Conservation (phyloP, 2,329 filamentous ascomycete species). For the Onygenales sp. region DNA sequence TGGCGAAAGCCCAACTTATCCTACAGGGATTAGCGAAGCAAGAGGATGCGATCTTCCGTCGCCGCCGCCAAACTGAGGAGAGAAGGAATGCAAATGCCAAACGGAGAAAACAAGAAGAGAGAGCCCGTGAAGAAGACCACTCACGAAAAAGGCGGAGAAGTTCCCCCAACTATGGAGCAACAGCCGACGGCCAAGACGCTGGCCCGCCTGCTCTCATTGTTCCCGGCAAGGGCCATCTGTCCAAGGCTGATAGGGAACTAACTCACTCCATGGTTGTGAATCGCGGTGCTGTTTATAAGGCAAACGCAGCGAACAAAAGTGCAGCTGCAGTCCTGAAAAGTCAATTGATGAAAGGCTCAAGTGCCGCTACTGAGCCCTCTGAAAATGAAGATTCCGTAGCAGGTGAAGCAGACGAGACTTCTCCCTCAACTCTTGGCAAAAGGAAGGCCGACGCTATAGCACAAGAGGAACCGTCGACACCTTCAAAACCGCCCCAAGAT, state of each 20-base stretch:
- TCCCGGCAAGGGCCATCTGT: slow-evolving; percentile 44
- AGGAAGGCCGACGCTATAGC: slow-evolving; percentile 64
- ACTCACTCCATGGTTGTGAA: slow-evolving; percentile 88
- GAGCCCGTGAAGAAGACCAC: slow-evolving; percentile 40
- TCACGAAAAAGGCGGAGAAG: slow-evolving; percentile 34
- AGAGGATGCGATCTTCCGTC: slow-evolving; percentile 86
- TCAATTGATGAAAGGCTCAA: slow-evolving; percentile 49
- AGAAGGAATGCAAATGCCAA: slow-evolving; percentile 70
- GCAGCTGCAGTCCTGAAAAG: slow-evolving; percentile 83
- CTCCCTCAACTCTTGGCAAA: slow-evolving; percentile 28
- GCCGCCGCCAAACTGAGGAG: slow-evolving; percentile 78
- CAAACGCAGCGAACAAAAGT: slow-evolving; percentile 83
- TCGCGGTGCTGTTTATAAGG: slow-evolving; percentile 53
- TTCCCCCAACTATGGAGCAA: slow-evolving; percentile 34
- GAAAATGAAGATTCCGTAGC: slow-evolving; percentile 13
- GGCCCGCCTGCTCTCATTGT: slow-evolving; percentile 43
- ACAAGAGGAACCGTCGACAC: slow-evolving; percentile 52
- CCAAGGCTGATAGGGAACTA: slow-evolving; percentile 50
- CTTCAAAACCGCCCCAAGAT: slow-evolving; percentile 29
- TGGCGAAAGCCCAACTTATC: slow-evolving; percentile 79
- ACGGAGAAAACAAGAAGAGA: slow-evolving; percentile 63
- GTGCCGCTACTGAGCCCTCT: slow-evolving; percentile 18
- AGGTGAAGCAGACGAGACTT: slow-evolving; percentile 14
- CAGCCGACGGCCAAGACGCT: slow-evolving; percentile 19
- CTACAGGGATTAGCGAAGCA: slow-evolving; percentile 80